Percentiles rank a stretch among this genome's conserved stretches.
Conservation (phyloP, 2,329 filamentous ascomycete genomes). For the Fusarium sp. region DNA sequence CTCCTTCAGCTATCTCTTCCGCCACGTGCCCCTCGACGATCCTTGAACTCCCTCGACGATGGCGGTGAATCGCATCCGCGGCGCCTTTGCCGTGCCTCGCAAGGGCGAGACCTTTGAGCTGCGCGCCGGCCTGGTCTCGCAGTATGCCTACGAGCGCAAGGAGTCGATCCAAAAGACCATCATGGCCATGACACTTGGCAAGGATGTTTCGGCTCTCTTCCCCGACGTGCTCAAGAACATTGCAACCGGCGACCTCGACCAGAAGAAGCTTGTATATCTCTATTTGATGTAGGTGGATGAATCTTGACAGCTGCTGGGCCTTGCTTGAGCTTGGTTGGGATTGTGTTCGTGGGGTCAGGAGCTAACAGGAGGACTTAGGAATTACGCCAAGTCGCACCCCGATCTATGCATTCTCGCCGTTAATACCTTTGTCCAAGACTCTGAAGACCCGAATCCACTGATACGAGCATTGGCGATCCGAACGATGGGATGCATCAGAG, state of each 20-base stretch:
- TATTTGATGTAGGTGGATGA: slow-evolving; percentile 85
- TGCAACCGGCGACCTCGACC: slow-evolving; percentile 91
- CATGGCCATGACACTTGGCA: slow-evolving; percentile 99
- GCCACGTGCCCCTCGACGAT: slow-evolving; percentile 42
- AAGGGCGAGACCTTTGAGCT: slow-evolving; percentile 99
- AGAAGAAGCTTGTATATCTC: slow-evolving; percentile 99
- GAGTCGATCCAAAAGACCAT: slow-evolving; percentile 99
- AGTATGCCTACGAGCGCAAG: slow-evolving; percentile 99
- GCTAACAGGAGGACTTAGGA: slow-evolving; percentile 68
- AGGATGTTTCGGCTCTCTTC: slow-evolving; percentile 97
- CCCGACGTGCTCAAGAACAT: slow-evolving; percentile 99
- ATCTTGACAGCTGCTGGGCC: not conserved
- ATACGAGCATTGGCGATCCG: slow-evolving; percentile 94
- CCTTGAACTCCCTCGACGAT: slow-evolving; percentile 61
- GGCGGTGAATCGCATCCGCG: slow-evolving; percentile 96
- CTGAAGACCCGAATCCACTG: slow-evolving; percentile 96
- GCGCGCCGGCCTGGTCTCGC: slow-evolving; percentile 93
- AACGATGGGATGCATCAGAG: slow-evolving; percentile 98
- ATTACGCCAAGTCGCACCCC: slow-evolving; percentile 98
- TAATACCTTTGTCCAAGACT: slow-evolving; percentile 99
- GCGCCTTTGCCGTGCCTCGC: slow-evolving; percentile 89
- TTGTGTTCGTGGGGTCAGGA: slow-evolving; percentile 3
- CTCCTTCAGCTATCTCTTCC: slow-evolving; percentile 9
- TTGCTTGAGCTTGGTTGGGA: slow-evolving; percentile 1
- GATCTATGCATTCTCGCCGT: slow-evolving; percentile 98